These are phyloP conservation scores for Ganoderma sp. DNA, from an alignment of 1,284 basidiomycete species.

Conservation along the genomic window DNA sequence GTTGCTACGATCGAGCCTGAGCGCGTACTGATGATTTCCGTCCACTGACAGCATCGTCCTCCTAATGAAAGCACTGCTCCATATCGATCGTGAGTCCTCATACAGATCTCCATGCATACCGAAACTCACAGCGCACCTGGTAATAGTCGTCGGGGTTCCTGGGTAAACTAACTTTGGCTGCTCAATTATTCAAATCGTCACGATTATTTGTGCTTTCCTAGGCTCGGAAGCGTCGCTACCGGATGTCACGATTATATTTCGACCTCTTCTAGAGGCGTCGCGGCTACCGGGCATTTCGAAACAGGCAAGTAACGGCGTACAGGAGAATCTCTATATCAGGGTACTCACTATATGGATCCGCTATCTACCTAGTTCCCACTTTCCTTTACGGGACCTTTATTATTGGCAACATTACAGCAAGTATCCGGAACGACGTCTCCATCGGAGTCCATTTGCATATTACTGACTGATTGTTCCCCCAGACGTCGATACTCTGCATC, in stretches of 20 bases:
- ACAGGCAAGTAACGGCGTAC: neutral
- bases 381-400: slow-evolving; percentile 5
- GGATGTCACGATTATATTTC: neutral
- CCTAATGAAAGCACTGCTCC: neutral
- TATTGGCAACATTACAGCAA: neutral
- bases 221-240: neutral
- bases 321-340: no score
- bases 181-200: neutral
- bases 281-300: neutral
- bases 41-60: neutral
- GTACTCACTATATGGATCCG: neutral
- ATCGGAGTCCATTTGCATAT: no score
- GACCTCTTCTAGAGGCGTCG: neutral
- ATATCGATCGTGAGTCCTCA: slow-evolving; percentile 1
- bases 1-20: no score
- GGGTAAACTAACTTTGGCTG: neutral
- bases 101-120: neutral
- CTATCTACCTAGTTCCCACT: neutral
- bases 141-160: neutral
- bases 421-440: neutral
- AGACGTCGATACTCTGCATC: slow-evolving; percentile 11
- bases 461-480: neutral
- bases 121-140: neutral
- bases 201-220: neutral
- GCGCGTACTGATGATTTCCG: neutral